Percentiles rank a stretch among this genome's conserved stretches.
Conservation (phyloP, 2,329 filamentous ascomycete genomes). For the Curvularia sp. region DNA sequence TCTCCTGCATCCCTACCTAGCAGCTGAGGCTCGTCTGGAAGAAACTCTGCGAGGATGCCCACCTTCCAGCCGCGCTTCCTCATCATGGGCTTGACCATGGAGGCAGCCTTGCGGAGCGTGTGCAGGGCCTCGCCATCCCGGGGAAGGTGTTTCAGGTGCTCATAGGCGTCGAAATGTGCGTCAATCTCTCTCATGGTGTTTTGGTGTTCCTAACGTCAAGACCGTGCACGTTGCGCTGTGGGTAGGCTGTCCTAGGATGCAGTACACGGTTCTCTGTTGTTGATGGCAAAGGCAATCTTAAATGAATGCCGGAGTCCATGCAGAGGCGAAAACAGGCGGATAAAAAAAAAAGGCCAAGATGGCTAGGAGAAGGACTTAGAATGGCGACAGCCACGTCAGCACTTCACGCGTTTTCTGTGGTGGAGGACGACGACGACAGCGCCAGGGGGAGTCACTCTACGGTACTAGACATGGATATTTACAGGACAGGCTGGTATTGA, state of each 20-base stretch:
- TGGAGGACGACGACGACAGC: conserved; percentile 15
- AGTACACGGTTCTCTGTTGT: not conserved
- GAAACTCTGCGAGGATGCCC: conserved; percentile 81
- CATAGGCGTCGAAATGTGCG: conserved; percentile 58
- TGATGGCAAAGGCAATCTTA: not conserved
- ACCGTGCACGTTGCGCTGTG: not conserved
- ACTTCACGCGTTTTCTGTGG: conserved; percentile 32
- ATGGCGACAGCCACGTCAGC: conserved; percentile 36
- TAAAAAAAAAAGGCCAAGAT: conserved; percentile 12
- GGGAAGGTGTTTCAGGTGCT: conserved; percentile 56
- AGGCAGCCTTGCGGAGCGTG: conserved; percentile 79
- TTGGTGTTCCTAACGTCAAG: not conserved
- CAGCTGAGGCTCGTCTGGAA: conserved; percentile 74
- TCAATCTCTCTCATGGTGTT: conserved; percentile 54
- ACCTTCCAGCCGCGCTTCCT: conserved; percentile 83
- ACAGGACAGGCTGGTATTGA: conserved; percentile 10
- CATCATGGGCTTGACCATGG: conserved; percentile 94
- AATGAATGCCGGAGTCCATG: conserved; percentile 1
- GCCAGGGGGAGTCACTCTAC: conserved; percentile 12
- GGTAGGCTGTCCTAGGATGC: not conserved
- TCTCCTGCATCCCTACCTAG: conserved; percentile 61
- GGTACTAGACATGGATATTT: conserved; percentile 4
- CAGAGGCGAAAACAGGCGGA: conserved; percentile 11
- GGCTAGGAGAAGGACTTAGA: conserved; percentile 21
- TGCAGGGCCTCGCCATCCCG: conserved; percentile 57